Conservation (phyloP, 1,284 basidiomycete species). For the Pholiota adiposa region DNA sequence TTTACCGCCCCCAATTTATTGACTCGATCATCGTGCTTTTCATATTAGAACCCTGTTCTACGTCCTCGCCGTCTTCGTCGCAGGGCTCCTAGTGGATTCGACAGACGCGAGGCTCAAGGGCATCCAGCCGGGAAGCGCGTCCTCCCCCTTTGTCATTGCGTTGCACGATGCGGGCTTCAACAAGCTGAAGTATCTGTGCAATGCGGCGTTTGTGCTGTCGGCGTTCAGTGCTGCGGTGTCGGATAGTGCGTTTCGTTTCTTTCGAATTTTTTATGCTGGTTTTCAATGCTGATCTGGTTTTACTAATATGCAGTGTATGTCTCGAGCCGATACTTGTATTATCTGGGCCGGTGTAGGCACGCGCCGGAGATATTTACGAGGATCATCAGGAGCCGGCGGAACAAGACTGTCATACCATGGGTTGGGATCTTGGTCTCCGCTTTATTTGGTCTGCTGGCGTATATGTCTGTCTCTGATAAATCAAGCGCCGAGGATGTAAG, state of each 20-base stretch:
- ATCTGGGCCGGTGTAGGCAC: slow-evolving; percentile 19
- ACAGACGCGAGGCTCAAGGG: slow-evolving; percentile 11
- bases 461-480: slow-evolving; percentile 20
- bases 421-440: slow-evolving; percentile 21
- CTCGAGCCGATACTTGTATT: slow-evolving; percentile 20
- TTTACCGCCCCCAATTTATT: not conserved
- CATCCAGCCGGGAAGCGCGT: slow-evolving; percentile 10
- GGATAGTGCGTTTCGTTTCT: slow-evolving; percentile 17
- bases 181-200: slow-evolving; percentile 13
- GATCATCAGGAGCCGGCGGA: slow-evolving; percentile 11
- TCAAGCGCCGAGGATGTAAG: slow-evolving; percentile 17
- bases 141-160: slow-evolving; percentile 22
- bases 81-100: slow-evolving; percentile 16
- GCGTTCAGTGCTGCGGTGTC: slow-evolving; percentile 22
- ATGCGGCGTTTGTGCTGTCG: slow-evolving; percentile 19
- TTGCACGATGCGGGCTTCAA: slow-evolving; percentile 15
- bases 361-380: slow-evolving; percentile 19
- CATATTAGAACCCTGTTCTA: slow-evolving; percentile 24
- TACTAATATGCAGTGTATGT: slow-evolving; percentile 14
- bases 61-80: slow-evolving; percentile 22
- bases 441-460: slow-evolving; percentile 19
- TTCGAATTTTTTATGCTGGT: too few species aligned
- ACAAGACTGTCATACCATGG: slow-evolving; percentile 21
- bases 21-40: slow-evolving; percentile 1
- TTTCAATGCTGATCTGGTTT: too few species aligned